A percentile compares a stretch with the other conserved stretches of the same genome.
phyloP scores from a whole-genome alignment of 805 yeast genomes.

The Ogataea ganodermae region DNA sequence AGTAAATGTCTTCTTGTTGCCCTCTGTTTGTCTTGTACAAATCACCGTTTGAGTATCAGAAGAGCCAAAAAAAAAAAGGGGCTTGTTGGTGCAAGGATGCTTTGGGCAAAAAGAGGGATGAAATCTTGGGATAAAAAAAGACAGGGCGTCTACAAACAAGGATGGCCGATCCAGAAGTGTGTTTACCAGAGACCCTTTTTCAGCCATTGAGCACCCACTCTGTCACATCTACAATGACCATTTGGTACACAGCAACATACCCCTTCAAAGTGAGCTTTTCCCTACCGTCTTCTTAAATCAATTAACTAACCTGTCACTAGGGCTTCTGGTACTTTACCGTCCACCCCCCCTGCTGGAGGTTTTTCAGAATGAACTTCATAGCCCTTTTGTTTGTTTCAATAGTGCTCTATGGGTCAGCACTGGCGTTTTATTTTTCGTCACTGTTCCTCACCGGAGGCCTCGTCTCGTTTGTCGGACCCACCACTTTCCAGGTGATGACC shows the following conservation, averaged over 20 bases:
- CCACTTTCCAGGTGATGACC: constrained; percentile 34
- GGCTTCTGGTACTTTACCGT: constrained; percentile 30
- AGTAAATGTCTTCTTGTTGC: background rate
- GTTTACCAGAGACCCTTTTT: no score
- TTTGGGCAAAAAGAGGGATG: background rate
- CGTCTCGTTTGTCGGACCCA: constrained; percentile 24
- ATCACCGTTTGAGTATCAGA: background rate
- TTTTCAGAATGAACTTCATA: constrained; percentile 24
- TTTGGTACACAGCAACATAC: constrained; percentile 13
- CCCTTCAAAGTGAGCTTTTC: constrained; percentile 21
- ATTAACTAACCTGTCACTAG: constrained; percentile 12
- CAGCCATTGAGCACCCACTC: no score
- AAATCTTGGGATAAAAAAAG: constrained; percentile 2
- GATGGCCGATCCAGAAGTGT: no score
- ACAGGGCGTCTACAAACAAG: background rate
- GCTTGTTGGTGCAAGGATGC: constrained; percentile 13
- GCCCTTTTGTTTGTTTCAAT: constrained; percentile 25
- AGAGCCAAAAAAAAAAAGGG: background rate
- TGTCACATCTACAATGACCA: constrained; percentile 12
- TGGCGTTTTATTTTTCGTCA: constrained; percentile 17
- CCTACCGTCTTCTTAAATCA: background rate
- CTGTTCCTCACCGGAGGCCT: constrained; percentile 30
- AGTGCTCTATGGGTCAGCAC: constrained; percentile 21
- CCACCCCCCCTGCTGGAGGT: constrained; percentile 29
- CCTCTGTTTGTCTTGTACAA: constrained; percentile 4